phyloP scores from a whole-genome alignment of 768 basidiomycete genomes.

The Amanita exitialis region DNA sequence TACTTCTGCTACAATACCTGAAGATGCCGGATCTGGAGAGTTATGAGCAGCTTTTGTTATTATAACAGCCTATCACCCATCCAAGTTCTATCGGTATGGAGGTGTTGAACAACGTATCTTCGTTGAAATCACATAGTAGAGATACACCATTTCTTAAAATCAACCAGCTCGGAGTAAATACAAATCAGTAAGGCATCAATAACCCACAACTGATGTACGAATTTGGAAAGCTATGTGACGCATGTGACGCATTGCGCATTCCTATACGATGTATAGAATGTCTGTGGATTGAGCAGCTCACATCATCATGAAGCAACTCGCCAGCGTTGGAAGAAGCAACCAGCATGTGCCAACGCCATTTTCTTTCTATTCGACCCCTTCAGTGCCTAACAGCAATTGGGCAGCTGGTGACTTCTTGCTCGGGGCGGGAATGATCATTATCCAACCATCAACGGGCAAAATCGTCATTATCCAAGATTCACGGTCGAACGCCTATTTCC shows the following conservation, averaged over 20 bases:
- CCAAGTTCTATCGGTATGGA: no score
- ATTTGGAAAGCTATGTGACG: no score
- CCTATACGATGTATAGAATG: neutral
- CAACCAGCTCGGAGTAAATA: no score
- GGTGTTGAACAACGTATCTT: no score
- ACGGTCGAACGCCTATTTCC: constrained; percentile 34
- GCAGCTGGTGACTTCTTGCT: constrained; percentile 42
- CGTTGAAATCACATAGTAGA: no score
- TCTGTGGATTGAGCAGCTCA: constrained; percentile 17
- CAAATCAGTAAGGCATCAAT: no score
- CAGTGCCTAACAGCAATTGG: constrained; percentile 36
- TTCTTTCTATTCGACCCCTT: constrained; percentile 29
- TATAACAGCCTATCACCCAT: no score
- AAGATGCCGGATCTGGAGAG: no score
- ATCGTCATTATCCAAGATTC: constrained; percentile 41
- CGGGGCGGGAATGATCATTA: constrained; percentile 52
- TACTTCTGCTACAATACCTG: no score
- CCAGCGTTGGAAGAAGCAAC: neutral
- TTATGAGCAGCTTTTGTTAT: no score
- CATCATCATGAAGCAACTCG: neutral
- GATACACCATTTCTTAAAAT: no score
- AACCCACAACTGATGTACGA: no score
- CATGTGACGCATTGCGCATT: constrained; percentile 14
- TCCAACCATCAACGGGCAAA: constrained; percentile 46
- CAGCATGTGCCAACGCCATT: constrained; percentile 9